Percentiles rank a stretch among this genome's conserved stretches.
Evolutionary conservation across 2,329 filamentous ascomycete species (phyloP).

Genomic region (Cercospora sojina): DNA sequence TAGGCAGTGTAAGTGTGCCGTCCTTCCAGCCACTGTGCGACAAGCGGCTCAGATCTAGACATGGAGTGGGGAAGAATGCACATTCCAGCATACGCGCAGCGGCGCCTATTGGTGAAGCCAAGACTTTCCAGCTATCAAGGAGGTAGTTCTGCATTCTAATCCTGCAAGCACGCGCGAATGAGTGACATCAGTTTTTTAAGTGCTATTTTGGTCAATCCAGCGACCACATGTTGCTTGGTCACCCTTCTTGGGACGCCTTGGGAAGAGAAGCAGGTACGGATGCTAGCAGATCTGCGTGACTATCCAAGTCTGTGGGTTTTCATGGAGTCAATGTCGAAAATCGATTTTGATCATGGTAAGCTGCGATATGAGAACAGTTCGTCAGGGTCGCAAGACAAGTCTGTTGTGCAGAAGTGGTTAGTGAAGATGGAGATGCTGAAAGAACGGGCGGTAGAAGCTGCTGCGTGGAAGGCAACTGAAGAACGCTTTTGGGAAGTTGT

Average conservation of each 20-base stretch:
- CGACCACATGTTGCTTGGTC: too few species aligned
- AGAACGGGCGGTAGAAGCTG: background rate
- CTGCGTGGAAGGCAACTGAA: background rate
- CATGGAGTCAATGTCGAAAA: background rate
- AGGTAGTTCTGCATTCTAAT: background rate
- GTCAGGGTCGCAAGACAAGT: background rate
- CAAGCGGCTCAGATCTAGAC: background rate
- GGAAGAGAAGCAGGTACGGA: background rate
- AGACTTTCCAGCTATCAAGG: background rate
- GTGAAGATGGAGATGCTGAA: background rate
- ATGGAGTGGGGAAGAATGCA: background rate
- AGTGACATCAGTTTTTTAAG: background rate
- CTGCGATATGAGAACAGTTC: background rate
- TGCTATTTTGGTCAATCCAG: background rate
- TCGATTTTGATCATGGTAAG: background rate
- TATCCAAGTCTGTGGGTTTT: background rate
- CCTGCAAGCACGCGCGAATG: background rate
- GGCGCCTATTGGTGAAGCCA: background rate
- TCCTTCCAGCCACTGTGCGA: background rate
- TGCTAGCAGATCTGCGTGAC: background rate
- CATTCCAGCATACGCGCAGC: background rate
- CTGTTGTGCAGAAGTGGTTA: background rate
- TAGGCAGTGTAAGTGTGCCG: background rate
- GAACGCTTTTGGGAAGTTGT: background rate
- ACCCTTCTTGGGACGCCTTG: too few species aligned